These are phyloP conservation scores for Botrytis tulipae DNA, from an alignment of 2,329 filamentous ascomycete species.

Conservation along the genomic window DNA sequence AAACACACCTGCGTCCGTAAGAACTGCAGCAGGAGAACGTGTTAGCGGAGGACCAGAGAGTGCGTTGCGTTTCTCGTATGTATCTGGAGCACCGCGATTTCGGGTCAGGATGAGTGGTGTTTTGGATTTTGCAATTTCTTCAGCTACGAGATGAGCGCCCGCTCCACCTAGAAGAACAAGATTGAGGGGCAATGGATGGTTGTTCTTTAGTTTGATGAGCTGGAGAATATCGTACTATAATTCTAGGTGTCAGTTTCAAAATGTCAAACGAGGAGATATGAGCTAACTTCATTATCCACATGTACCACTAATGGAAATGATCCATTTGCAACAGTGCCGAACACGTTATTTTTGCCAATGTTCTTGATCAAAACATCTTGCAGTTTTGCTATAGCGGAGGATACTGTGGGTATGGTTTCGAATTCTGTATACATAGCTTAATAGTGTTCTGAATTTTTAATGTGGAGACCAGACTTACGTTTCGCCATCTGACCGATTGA, in stretches of 20 bases:
- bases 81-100: constrained; percentile 39
- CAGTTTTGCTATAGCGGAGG: constrained; percentile 37
- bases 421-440: constrained; percentile 24
- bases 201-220: constrained; percentile 42
- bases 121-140: constrained; percentile 42
- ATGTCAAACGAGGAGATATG: not conserved
- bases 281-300: constrained; percentile 41
- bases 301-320: constrained; percentile 44
- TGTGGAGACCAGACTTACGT: constrained; percentile 29
- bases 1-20: constrained; percentile 44
- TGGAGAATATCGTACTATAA: constrained; percentile 44
- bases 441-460: not conserved
- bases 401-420: constrained; percentile 37
- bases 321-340: constrained; percentile 42
- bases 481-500: constrained; percentile 41
- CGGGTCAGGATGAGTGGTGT: constrained; percentile 47
- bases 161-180: constrained; percentile 43
- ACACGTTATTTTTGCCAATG: constrained; percentile 41
- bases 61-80: constrained; percentile 42
- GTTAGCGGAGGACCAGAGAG: constrained; percentile 46
- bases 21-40: constrained; percentile 41
- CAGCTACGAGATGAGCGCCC: constrained; percentile 43
- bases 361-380: constrained; percentile 42
- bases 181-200: constrained; percentile 37
- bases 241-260: constrained; percentile 6